Evolutionary conservation across 495 filamentous ascomycete genomes (phyloP).

Genomic region (Penicillium ochrochloron): DNA sequence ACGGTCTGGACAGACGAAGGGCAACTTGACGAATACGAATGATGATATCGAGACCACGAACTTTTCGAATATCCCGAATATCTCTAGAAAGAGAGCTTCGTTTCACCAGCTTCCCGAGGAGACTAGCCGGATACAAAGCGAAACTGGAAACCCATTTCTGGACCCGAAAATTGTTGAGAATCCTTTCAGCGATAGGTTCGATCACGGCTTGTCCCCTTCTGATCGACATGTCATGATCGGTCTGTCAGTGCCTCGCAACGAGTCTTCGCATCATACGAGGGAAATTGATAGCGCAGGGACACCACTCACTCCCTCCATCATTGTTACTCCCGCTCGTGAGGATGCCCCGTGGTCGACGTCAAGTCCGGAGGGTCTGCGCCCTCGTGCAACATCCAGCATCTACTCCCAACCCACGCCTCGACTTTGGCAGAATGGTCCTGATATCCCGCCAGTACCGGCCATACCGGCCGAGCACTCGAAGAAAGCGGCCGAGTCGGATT

Average conservation of each 20-base stretch:
- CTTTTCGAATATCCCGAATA: not conserved
- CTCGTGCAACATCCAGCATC: slow-evolving; percentile 63
- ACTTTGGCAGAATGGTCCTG: slow-evolving; percentile 28
- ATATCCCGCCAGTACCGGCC: slow-evolving; percentile 65
- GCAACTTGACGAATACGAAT: slow-evolving; percentile 3
- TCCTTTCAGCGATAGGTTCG: slow-evolving; percentile 30
- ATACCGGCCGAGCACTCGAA: slow-evolving; percentile 55
- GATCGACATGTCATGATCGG: slow-evolving; percentile 82
- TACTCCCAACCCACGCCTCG: slow-evolving; percentile 65
- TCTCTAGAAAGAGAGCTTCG: slow-evolving; percentile 25
- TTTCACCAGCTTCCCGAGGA: slow-evolving; percentile 29
- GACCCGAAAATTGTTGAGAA: slow-evolving; percentile 16
- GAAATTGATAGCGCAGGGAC: slow-evolving; percentile 40
- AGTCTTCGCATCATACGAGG: slow-evolving; percentile 47
- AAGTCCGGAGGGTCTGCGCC: slow-evolving; percentile 33
- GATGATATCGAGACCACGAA: not conserved
- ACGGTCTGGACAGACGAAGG: slow-evolving; percentile 29
- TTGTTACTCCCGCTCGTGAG: slow-evolving; percentile 69
- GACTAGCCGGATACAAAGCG: slow-evolving; percentile 15
- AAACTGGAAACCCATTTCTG: slow-evolving; percentile 23
- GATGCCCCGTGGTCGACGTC: slow-evolving; percentile 60
- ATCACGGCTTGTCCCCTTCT: slow-evolving; percentile 71
- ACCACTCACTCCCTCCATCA: slow-evolving; percentile 60
- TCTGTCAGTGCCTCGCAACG: slow-evolving; percentile 67
- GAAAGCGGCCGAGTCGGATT: slow-evolving; percentile 36